Conservation (phyloP, 2,329 filamentous ascomycete species). For the Phoma sp. region DNA sequence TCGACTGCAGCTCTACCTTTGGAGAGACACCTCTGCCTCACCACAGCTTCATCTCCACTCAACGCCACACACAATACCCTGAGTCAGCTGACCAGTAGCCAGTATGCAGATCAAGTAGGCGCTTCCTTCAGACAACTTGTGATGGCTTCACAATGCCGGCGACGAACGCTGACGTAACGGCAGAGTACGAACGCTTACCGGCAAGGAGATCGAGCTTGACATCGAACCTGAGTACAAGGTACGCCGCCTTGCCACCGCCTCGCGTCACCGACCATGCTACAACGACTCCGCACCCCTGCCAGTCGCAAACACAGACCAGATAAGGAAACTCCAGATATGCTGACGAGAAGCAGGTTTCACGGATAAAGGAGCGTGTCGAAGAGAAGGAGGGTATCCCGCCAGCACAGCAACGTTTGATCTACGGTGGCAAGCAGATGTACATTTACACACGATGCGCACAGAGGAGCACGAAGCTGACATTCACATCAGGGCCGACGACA, state of each 20-base stretch:
- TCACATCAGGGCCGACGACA: constrained; percentile 83
- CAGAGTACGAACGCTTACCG: constrained; percentile 95
- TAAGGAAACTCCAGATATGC: neutral
- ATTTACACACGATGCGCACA: constrained; percentile 12
- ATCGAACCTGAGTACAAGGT: constrained; percentile 96
- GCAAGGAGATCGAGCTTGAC: constrained; percentile 98
- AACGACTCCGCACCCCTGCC: neutral
- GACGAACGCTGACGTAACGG: constrained; percentile 14
- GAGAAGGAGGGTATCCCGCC: constrained; percentile 99
- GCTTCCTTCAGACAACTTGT: neutral
- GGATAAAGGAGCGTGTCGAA: constrained; percentile 99
- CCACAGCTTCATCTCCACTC: neutral
- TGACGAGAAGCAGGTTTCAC: constrained; percentile 69
- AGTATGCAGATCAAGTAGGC: constrained; percentile 49
- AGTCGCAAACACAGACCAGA: neutral
- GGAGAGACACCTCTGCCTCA: neutral
- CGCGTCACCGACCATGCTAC: no score
- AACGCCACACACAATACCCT: neutral
- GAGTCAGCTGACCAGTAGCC: constrained; percentile 10
- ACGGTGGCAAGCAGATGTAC: constrained; percentile 96
- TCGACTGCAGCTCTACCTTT: neutral
- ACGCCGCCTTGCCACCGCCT: constrained; percentile 27
- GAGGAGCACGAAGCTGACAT: constrained; percentile 10
- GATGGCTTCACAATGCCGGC: neutral
- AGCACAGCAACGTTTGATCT: constrained; percentile 94